Evolutionary conservation across 768 basidiomycete genomes (phyloP).

Genomic region (Neoboletus subvelutipes): DNA sequence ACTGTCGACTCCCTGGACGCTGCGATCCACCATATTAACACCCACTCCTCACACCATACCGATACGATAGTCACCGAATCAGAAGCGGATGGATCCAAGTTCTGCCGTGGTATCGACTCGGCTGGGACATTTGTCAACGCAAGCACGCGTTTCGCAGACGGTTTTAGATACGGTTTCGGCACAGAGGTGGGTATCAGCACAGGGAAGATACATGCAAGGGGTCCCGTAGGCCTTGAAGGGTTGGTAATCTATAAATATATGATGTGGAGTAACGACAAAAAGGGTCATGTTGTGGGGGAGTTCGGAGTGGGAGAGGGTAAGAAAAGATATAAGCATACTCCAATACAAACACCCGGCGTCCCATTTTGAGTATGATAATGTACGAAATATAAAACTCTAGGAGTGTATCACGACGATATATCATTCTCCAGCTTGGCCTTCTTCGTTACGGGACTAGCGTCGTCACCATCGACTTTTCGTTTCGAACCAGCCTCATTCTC

Average conservation of each 20-base stretch:
- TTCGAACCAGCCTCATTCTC: slow-evolving; percentile 47
- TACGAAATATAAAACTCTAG: neutral
- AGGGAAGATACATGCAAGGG: slow-evolving; percentile 92
- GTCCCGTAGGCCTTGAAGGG: slow-evolving; percentile 93
- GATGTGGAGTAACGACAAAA: slow-evolving; percentile 68
- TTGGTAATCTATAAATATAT: slow-evolving; percentile 97
- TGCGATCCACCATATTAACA: slow-evolving; percentile 89
- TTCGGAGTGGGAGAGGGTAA: slow-evolving; percentile 72
- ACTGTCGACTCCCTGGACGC: slow-evolving; percentile 65
- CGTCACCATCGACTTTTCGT: slow-evolving; percentile 69
- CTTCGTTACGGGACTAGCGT: slow-evolving; percentile 49
- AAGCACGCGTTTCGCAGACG: slow-evolving; percentile 94
- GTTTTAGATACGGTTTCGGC: slow-evolving; percentile 94
- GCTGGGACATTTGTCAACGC: slow-evolving; percentile 95
- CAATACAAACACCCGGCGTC: slow-evolving; percentile 19
- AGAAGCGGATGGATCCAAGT: slow-evolving; percentile 58
- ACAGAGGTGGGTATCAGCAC: slow-evolving; percentile 98
- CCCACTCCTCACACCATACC: slow-evolving; percentile 93
- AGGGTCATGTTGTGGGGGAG: slow-evolving; percentile 85
- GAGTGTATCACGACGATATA: slow-evolving; percentile 19
- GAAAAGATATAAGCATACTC: slow-evolving; percentile 70
- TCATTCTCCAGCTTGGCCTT: slow-evolving; percentile 58
- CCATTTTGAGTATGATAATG: slow-evolving; percentile 23
- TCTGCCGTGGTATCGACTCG: slow-evolving; percentile 87
- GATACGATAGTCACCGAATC: slow-evolving; percentile 90